Base-by-base conservation (phyloP, 495 filamentous ascomycete species). In the Corynascus novoguineensis region DNA sequence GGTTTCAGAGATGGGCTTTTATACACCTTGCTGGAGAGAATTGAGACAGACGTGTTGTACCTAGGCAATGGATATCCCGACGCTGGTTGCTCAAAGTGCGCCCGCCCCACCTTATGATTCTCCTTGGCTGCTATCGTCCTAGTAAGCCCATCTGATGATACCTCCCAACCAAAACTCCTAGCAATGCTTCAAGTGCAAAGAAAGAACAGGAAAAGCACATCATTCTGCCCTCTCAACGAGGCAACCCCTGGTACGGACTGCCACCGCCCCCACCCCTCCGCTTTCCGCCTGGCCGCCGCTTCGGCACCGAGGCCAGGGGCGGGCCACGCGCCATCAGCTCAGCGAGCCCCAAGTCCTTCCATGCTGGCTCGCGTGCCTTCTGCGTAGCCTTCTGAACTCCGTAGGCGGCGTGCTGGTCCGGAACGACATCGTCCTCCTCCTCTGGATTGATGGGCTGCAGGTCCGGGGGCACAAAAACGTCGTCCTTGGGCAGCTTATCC, bases 401-500 rank as follows among this genome's bases (percentile, higher is more conserved):
- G 73, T 96, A 98, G 6, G 93, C 93, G 1, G 93, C 92, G 71
- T 98, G 93, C 76, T 96, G 91, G 65, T 97, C 91, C 0, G 93
- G 93, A 11, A 98, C 92, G 4, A 98, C 88, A 60, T 97, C 93
- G 64, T 98, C 93, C 73, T 98, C 93, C 68, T 98, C 93, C 73
- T 97, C 93, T 0, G 93, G 93, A 71, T 97, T 97, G 46, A 91
- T 78, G 1, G 93, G 93, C 70, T 95, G 90, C 71, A 91, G 83
- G 55, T 97, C 88, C 2, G 88, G 86, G 8, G 88, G 83, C 5
- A 98, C 87, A 75, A 91, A 90, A 71, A 98, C 89, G 53, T 95
- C 89, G 64, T 86, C 83, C 53, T 77, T 71, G n/a, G 83, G 83
- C 37, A 86, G 74, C 66, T 79, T 80, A 70, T 85, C 83, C 65